Conservation (phyloP, 306 rosid genomes). For the Glycine soja region DNA sequence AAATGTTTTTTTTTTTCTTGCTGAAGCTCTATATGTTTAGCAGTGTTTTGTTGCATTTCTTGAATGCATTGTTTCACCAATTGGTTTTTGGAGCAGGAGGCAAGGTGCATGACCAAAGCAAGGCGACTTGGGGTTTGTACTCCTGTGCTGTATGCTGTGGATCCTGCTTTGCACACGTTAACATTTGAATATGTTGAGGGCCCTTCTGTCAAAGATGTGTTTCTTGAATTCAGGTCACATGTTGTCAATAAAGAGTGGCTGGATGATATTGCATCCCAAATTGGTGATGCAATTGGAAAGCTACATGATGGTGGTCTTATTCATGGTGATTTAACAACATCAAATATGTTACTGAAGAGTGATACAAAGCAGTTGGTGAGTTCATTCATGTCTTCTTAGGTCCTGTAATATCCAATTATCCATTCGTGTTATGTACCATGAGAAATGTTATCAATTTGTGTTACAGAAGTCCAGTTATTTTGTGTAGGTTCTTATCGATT, state of each 20-base stretch:
- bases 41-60: slow-evolving; percentile 12
- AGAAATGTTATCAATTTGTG: slow-evolving; percentile 38
- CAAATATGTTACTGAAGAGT: slow-evolving; percentile 78
- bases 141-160: slow-evolving; percentile 76
- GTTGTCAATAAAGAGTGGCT: slow-evolving; percentile 55
- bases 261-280: slow-evolving; percentile 69
- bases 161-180: slow-evolving; percentile 69
- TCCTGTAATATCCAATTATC: slow-evolving; percentile 12
- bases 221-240: slow-evolving; percentile 69
- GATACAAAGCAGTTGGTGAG: slow-evolving; percentile 76
- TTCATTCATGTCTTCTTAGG: slow-evolving; percentile 33
- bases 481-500: background rate
- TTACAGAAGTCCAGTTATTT: background rate
- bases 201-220: slow-evolving; percentile 74
- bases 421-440: slow-evolving; percentile 2
- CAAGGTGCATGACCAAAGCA: slow-evolving; percentile 95
- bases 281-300: slow-evolving; percentile 82
- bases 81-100: slow-evolving; percentile 67
- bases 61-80: slow-evolving; percentile 5
- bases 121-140: slow-evolving; percentile 83
- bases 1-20: background rate
- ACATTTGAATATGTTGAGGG: slow-evolving; percentile 84
- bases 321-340: slow-evolving; percentile 92
- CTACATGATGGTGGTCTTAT: slow-evolving; percentile 89
- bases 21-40: background rate